Evolutionary conservation across 2,329 filamentous ascomycete species (phyloP), one percentile per base, ranked within the genome.

Genomic region (Leptographium wingfieldii): DNA sequence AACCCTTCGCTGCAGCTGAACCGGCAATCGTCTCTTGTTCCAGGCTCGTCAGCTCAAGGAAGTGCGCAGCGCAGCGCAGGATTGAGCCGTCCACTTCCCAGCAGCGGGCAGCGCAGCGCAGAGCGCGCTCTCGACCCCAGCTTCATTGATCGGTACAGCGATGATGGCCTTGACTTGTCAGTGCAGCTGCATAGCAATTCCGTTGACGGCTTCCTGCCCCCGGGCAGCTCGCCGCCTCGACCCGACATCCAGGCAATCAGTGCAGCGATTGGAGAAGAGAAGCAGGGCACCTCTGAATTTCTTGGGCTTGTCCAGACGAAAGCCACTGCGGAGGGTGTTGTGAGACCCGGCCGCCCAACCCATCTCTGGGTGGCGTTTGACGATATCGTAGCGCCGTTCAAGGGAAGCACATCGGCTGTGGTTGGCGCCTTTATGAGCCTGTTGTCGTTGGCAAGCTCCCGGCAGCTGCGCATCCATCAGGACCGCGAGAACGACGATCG

Each of bases 1-100:
- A 81, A 85, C 19, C 69, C 77, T 1, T 64, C 63, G 5, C 64
- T 64, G 67, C 80, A 80, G 5, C 82, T 80, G 80, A 80, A 78
- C 62, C 76, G 76, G 3, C 73, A 72, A 3, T 81, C 74, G 9
- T 74, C 78, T 0, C 67, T 70, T 3, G 68, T 76, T 1, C 78
- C 56, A 9, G 64, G 62, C 5, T 66, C 76, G 0, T 82, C 80
- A 0, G 76, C 75, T 3, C 66, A 74, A 43, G 76, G 74, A 14
- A 74, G 69, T 40, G 63, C 51, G 1, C 60, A 63, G 54, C 61
- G 43, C 55, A 61, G 60, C 14, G 56, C 40, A 6, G 51, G 49
- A 2, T 40, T 52, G 14, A 65, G 72, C 12, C 48, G 27, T 71
- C 63, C 73, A 72, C 72, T 69, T 5, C 72, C 73, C 25, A 75